Percentiles rank a stretch among this genome's conserved stretches.
Evolutionary conservation across 306 rosid genomes (phyloP).

Genomic region (Trifolium fragiferum): DNA sequence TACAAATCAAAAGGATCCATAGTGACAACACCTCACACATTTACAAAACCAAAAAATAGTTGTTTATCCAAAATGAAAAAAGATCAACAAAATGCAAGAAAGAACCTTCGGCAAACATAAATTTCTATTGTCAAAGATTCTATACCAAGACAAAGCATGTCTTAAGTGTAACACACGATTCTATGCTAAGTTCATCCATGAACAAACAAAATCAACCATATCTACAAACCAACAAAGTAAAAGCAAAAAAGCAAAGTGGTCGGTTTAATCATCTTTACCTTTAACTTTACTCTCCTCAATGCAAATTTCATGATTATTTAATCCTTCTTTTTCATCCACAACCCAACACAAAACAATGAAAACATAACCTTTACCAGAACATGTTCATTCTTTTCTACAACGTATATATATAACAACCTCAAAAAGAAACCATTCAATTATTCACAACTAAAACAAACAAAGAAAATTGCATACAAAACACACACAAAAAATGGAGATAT

Average conservation of each 20-base stretch:
- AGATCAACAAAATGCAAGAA: slow-evolving; percentile 22
- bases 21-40: background rate
- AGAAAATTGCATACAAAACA: background rate
- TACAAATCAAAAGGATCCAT: background rate
- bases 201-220: slow-evolving; percentile 42
- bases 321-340: slow-evolving; percentile 38
- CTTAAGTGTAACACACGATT: slow-evolving; percentile 38
- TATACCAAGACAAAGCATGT: background rate
- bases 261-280: slow-evolving; percentile 62
- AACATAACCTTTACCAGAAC: slow-evolving; percentile 48
- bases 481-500: slow-evolving; percentile 60
- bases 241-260: slow-evolving; percentile 50
- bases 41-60: background rate
- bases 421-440: slow-evolving; percentile 25
- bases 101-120: slow-evolving; percentile 35
- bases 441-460: slow-evolving; percentile 6
- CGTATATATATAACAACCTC: slow-evolving; percentile 38
- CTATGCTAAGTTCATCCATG: slow-evolving; percentile 26
- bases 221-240: slow-evolving; percentile 46
- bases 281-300: slow-evolving; percentile 54
- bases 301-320: slow-evolving; percentile 34
- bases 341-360: slow-evolving; percentile 3
- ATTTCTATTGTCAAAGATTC: slow-evolving; percentile 41
- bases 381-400: slow-evolving; percentile 42
- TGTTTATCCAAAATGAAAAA: background rate